Evolutionary conservation across 1,139 yeast genomes (phyloP).

Genomic region (Candida albicans): DNA sequence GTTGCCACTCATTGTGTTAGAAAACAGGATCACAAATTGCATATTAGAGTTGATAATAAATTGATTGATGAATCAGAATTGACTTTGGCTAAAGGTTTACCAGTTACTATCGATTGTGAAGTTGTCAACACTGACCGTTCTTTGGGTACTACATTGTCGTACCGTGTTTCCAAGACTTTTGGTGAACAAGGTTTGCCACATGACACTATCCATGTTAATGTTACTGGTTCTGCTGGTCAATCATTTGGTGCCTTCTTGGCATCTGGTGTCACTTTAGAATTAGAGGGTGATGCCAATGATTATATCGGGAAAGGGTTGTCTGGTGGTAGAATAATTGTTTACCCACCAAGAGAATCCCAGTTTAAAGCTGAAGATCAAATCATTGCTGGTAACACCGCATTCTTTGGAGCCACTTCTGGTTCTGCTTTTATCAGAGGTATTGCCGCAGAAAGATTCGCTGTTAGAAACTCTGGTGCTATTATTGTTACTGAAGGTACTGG

Average conservation of each 20-base stretch:
- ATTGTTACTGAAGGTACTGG: slow-evolving; percentile 98
- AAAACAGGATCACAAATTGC: slow-evolving; percentile 92
- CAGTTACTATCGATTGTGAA: slow-evolving; percentile 89
- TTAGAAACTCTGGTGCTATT: slow-evolving; percentile 96
- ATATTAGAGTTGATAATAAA: slow-evolving; percentile 91
- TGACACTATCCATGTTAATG: slow-evolving; percentile 92
- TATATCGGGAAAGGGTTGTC: slow-evolving; percentile 97
- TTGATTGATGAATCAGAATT: slow-evolving; percentile 93
- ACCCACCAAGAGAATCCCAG: slow-evolving; percentile 80
- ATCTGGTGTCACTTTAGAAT: slow-evolving; percentile 90
- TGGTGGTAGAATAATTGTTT: slow-evolving; percentile 90
- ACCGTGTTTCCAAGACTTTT: slow-evolving; percentile 87
- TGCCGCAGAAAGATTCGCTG: slow-evolving; percentile 98
- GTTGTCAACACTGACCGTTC: slow-evolving; percentile 96
- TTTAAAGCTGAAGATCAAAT: slow-evolving; percentile 96
- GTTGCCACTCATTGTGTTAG: slow-evolving; percentile 91
- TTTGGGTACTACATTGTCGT: slow-evolving; percentile 89
- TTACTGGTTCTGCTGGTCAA: slow-evolving; percentile 95
- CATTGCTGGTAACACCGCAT: slow-evolving; percentile 94
- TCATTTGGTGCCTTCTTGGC: slow-evolving; percentile 98
- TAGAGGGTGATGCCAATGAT: slow-evolving; percentile 97
- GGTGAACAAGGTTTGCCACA: slow-evolving; percentile 95
- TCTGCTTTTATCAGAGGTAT: slow-evolving; percentile 92
- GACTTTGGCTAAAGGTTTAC: slow-evolving; percentile 90
- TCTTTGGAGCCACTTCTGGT: slow-evolving; percentile 98